Base-by-base conservation (phyloP, 2,329 filamentous ascomycete species). In the Dothiorella sarmentorum region DNA sequence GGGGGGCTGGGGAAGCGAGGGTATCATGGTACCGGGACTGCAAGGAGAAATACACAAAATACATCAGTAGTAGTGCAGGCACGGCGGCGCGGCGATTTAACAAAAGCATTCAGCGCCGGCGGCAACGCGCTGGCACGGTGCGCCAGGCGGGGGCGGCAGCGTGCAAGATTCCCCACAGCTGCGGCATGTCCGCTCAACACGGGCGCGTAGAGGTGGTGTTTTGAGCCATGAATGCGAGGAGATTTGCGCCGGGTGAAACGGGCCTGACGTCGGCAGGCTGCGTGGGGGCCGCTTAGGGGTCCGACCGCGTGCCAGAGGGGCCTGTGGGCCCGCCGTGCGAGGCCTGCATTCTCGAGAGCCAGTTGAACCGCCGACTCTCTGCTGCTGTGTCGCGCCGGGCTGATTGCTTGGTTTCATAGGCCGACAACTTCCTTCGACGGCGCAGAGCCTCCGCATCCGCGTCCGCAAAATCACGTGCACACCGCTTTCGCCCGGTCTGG, bases 121-220 rank as follows among this genome's bases (percentile, higher is more conserved):
- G 15, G 22, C 33, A 24, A 52, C 49, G 40, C 49, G 49, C 33
- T 40, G 49, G 35, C 35, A 40, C 31, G n/a, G 20, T 13, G 26
- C 18, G 31, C 20, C 7, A 17, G 49, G 22, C n/a, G n/a, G 40
- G 40, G 40, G 40, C 40, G 40, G 40, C 40, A 10, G 13, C 31
- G 47, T 3, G 31, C 20, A 24, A 1, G 35, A 53, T 53, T n/a
- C 18, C 33, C 49, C 38, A 15, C 7, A 15, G 33, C 31, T 53
- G 49, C 49, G 49, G 49, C 49, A 40, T 53, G 49, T 13, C 49
- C 49, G 49, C 40, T 53, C 49, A 40, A 53, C 49, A 53, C 49
- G 49, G 49, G 49, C 49, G 49, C 49, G 49, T 53, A 53, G 49
- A 38, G 31, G 35, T 53, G 49, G 49, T 53, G 49, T 53, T 53